Evolutionary conservation across 768 basidiomycete genomes (phyloP).

Genomic region (Chlorophyllum brunneum): DNA sequence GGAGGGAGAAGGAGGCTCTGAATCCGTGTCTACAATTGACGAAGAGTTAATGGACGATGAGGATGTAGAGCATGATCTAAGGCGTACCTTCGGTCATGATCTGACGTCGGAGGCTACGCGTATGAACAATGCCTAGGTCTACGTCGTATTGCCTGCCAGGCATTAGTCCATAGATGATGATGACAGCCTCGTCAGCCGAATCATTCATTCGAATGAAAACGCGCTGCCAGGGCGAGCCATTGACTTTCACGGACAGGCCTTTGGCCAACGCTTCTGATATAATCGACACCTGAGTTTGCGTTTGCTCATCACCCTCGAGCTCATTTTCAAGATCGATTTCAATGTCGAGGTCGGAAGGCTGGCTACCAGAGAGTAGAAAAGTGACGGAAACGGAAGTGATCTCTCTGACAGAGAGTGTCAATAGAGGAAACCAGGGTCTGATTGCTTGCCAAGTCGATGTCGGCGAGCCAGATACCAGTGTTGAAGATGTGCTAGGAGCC

Average conservation of each 20-base stretch:
- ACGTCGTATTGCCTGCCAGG: constrained; percentile 91
- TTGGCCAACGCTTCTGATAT: constrained; percentile 67
- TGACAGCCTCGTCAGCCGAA: constrained; percentile 79
- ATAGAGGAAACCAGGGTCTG: constrained; percentile 70
- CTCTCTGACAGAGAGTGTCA: constrained; percentile 71
- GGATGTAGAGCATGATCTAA: constrained; percentile 18
- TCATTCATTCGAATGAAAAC: constrained; percentile 81
- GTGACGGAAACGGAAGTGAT: constrained; percentile 85
- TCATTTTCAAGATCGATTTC: constrained; percentile 4
- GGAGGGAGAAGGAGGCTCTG: constrained; percentile 29
- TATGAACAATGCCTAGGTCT: constrained; percentile 68
- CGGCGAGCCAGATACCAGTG: constrained; percentile 14
- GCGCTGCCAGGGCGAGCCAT: constrained; percentile 73
- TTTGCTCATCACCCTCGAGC: constrained; percentile 10
- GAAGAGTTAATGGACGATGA: background rate
- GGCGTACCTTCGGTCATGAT: constrained; percentile 63
- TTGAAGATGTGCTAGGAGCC: constrained; percentile 5
- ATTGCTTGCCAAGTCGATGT: constrained; percentile 60
- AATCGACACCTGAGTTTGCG: constrained; percentile 28
- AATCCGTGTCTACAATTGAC: constrained; percentile 22
- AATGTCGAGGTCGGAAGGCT: constrained; percentile 5
- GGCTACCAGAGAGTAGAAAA: constrained; percentile 55
- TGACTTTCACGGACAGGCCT: constrained; percentile 77
- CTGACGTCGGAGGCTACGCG: constrained; percentile 44
- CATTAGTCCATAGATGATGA: constrained; percentile 86